Base-by-base conservation (phyloP, 306 rosid genomes). In the Sicyos baderoa region DNA sequence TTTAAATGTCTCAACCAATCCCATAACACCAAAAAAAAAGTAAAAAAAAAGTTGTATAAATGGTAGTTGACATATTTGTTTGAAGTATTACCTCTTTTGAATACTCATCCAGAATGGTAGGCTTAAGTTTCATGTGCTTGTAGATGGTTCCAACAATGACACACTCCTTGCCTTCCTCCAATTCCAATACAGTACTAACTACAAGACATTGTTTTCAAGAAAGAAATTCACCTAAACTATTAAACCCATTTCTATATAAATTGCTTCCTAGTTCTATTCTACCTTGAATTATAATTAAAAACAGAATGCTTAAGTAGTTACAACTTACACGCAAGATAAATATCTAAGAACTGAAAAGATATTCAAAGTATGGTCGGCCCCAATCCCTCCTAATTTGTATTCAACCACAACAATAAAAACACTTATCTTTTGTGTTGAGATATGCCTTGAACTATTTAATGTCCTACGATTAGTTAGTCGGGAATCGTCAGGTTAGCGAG, bases 141-240 rank as follows among this genome's bases (percentile, higher is more conserved):
- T 35, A 35, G 42, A 35, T 7, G 71, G 99, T 93, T 68, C 97
- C 99, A 47, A 90, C 91, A 56, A 93, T 54, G 57, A 90, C 74
- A 84, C 99, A 89, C 52, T 90, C 97, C 76, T 90, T 93, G 61
- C 81, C 94, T 73, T 80, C 75, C 76, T 90, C 94, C 86, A 90
- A 74, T 63, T 19, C 82, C 87, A 88, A 77, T 50, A 93, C 85
- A 3, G 88, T 85, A 81, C 96, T 79, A 4, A 93, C 99, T 93
- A 81, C 74, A 57, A 55, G 47, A 74, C 74, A 74, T 22, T n/a
- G 27, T 73, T 45, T 70, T n/a, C 42, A 23, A 35, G 44, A 44
- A 69, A 32, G 52, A 32, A 18, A 40, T 6, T 9, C 16, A 72
- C 35, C 47, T 25, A 74, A 25, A 48, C 9, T 25, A 52, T 29